phyloP scores from a whole-genome alignment of 2,329 filamentous ascomycete species.

The Ambrosiella cleistominuta region DNA sequence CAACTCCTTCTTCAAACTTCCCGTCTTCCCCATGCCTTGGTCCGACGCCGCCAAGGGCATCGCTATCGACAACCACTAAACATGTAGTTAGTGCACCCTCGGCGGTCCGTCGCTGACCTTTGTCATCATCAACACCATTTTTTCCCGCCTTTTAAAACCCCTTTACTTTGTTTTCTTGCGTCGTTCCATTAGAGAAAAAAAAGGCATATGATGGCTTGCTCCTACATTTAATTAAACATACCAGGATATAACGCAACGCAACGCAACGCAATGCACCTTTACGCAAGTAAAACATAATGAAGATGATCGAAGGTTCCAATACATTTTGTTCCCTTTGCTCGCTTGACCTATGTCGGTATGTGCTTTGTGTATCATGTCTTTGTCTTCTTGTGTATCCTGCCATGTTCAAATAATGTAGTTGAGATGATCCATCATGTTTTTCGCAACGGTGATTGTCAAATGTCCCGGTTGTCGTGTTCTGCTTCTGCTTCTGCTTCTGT shows the following conservation, averaged over 20 bases:
- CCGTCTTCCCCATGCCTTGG: conserved; percentile 91
- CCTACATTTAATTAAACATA: too few species aligned
- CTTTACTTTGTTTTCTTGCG: neutral
- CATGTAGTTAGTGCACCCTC: neutral
- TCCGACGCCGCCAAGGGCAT: conserved; percentile 43
- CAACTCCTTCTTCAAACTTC: conserved; percentile 77
- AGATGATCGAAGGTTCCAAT: too few species aligned
- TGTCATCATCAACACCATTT: neutral
- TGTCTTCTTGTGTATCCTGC: neutral
- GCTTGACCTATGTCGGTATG: too few species aligned
- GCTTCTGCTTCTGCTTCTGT: too few species aligned
- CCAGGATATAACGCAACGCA: too few species aligned
- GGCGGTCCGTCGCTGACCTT: neutral
- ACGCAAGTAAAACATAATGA: too few species aligned
- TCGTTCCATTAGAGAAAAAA: neutral
- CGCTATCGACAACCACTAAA: conserved; percentile 17
- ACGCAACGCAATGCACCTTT: too few species aligned
- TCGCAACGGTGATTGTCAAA: neutral
- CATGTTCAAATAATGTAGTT: neutral
- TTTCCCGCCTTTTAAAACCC: neutral
- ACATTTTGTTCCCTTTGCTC: too few species aligned
- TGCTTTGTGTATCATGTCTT: too few species aligned
- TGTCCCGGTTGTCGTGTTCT: too few species aligned
- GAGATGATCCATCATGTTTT: neutral
- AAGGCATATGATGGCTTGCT: too few species aligned